Evolutionary conservation across 2,329 filamentous ascomycete species (phyloP).

Genomic region (Fusarium begoniae): DNA sequence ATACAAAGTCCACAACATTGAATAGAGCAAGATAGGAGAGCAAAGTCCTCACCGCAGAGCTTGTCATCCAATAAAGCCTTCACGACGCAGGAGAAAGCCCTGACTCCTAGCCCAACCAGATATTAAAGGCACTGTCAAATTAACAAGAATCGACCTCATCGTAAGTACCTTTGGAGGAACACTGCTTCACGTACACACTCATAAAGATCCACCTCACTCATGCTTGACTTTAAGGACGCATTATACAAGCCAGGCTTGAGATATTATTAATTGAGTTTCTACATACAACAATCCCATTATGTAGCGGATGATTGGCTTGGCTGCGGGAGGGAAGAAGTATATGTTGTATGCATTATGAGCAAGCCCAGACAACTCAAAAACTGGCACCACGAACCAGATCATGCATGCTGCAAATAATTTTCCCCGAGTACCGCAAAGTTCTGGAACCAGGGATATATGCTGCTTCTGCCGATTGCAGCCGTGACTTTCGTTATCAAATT

Average conservation of each 20-base stretch:
- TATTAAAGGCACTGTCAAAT: not conserved
- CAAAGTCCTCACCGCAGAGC: not conserved
- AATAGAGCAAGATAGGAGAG: not conserved
- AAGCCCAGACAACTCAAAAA: slow-evolving; percentile 7
- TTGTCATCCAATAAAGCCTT: not conserved
- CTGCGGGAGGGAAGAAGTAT: slow-evolving; percentile 6
- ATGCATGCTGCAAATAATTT: not conserved
- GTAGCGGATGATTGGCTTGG: not conserved
- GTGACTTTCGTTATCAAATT: slow-evolving; percentile 36
- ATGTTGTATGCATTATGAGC: slow-evolving; percentile 4
- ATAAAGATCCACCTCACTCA: no score
- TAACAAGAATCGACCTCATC: not conserved
- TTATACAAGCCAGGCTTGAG: slow-evolving; percentile 3
- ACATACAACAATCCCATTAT: slow-evolving; percentile 8
- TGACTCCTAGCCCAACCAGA: not conserved
- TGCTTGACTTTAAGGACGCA: not conserved
- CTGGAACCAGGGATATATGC: slow-evolving; percentile 8
- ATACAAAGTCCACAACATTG: not conserved
- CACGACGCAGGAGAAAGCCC: not conserved
- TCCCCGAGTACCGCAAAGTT: not conserved
- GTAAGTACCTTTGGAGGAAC: not conserved
- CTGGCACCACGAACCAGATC: not conserved
- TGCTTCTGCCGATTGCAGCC: slow-evolving; percentile 31
- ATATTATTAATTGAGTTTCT: slow-evolving; percentile 37
- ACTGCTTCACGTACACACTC: not conserved